phyloP scores from a whole-genome alignment of 2,329 filamentous ascomycete species.

The Aciculosporium take region DNA sequence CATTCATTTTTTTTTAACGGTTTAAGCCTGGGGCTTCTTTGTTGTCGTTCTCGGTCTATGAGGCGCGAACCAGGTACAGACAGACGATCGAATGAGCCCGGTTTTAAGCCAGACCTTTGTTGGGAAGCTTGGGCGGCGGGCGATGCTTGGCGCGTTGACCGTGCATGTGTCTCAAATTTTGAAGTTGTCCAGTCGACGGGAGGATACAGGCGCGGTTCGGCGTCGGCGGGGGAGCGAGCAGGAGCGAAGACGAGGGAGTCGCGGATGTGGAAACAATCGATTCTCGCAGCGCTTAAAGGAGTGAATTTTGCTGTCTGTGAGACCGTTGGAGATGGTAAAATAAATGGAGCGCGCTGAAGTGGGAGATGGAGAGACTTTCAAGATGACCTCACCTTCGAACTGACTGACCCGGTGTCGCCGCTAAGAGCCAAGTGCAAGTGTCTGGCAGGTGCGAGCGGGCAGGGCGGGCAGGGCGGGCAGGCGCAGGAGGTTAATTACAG shows the following conservation, averaged over 20 bases:
- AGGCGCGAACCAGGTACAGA: not conserved
- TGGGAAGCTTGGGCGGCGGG: not conserved
- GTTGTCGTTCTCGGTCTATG: not conserved
- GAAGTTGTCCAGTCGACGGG: not conserved
- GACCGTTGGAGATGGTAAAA: not conserved
- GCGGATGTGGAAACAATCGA: not conserved
- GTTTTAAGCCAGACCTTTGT: not conserved
- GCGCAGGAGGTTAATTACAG: no score
- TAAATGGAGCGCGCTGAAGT: not conserved
- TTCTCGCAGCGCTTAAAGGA: not conserved
- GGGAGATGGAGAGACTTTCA: not conserved
- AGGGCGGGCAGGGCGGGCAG: no score
- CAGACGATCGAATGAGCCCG: not conserved
- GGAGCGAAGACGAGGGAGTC: not conserved
- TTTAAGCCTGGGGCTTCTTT: not conserved
- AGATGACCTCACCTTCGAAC: slow-evolving; percentile 2
- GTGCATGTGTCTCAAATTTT: slow-evolving; percentile 1
- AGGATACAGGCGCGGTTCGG: not conserved
- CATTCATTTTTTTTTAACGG: slow-evolving; percentile 13
- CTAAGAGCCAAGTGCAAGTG: not conserved
- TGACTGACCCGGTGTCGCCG: not conserved
- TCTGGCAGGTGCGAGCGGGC: not conserved
- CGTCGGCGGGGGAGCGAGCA: not conserved
- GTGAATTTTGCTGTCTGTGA: not conserved
- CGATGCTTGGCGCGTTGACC: not conserved